phyloP scores from a whole-genome alignment of 129 eudicot genomes.

The Tanacetum coccineum region DNA sequence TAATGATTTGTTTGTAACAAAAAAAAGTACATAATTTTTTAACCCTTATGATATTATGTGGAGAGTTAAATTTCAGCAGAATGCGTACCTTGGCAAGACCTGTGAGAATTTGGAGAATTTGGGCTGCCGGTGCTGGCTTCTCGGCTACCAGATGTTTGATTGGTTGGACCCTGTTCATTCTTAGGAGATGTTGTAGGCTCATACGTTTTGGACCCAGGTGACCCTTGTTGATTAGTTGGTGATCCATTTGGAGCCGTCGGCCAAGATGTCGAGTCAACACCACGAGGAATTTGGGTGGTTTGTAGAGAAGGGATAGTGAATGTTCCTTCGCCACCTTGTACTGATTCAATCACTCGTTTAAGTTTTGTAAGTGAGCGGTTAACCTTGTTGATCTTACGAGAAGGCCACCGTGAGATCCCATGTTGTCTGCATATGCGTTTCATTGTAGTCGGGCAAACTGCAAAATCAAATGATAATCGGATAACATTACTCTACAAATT shows the following conservation, averaged over 20 bases:
- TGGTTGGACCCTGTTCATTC: constrained; percentile 29
- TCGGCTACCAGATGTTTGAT: constrained; percentile 37
- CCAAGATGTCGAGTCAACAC: constrained; percentile 69
- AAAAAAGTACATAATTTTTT: too few species aligned
- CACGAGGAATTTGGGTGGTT: constrained; percentile 50
- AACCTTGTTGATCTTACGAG: constrained; percentile 93
- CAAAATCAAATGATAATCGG: constrained; percentile 27
- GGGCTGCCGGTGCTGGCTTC: constrained; percentile 83
- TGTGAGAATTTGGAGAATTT: constrained; percentile 84
- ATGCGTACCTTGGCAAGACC: constrained; percentile 74
- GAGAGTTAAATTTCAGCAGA: constrained; percentile 32
- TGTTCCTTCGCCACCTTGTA: constrained; percentile 88
- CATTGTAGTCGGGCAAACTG: constrained; percentile 99
- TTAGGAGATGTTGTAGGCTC: constrained; percentile 39
- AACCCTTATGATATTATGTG: neutral
- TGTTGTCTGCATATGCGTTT: constrained; percentile 98
- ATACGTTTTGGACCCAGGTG: constrained; percentile 51
- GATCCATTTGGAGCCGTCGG: constrained; percentile 52
- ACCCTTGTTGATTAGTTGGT: constrained; percentile 40
- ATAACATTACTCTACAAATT: constrained; percentile 3
- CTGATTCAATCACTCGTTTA: constrained; percentile 92
- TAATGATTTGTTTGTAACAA: too few species aligned
- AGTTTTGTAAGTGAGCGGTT: constrained; percentile 85
- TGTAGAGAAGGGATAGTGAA: constrained; percentile 71
- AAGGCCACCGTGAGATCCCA: constrained; percentile 95